Conservation (phyloP, 2,329 filamentous ascomycete species). For the Paramyrothecium roridum region DNA sequence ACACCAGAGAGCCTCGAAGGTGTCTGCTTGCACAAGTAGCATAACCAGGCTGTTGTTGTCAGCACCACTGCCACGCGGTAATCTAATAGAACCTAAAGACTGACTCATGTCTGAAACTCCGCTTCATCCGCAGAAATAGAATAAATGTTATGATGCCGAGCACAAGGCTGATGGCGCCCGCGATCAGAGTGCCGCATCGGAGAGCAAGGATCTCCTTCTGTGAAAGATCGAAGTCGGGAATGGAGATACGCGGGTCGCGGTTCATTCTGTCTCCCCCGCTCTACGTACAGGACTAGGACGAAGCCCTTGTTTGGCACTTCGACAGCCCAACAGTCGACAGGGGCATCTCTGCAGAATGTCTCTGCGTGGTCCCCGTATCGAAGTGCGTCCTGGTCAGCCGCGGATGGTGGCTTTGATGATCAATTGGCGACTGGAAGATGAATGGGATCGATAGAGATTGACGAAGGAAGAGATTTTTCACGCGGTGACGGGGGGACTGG, state of each 20-base stretch:
- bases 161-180: neutral
- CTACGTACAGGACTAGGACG: neutral
- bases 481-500: no score
- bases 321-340: neutral
- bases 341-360: neutral
- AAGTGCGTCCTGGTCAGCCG: neutral
- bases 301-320: neutral
- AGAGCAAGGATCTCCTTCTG: neutral
- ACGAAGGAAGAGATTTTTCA: neutral
- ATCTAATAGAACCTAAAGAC: neutral
- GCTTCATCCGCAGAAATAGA: neutral
- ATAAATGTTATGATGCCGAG: neutral
- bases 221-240: neutral
- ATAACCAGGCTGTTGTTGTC: neutral
- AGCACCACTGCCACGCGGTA: neutral
- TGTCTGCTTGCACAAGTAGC: neutral
- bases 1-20: neutral
- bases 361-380: neutral
- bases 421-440: neutral
- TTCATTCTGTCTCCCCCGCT: neutral
- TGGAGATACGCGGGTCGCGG: neutral
- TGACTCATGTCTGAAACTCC: conserved; percentile 1
- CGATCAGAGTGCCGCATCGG: neutral
- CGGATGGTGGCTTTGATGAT: neutral
- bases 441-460: neutral